Base-by-base conservation (phyloP, 2,329 filamentous ascomycete species). In the Cadophora sp. region DNA sequence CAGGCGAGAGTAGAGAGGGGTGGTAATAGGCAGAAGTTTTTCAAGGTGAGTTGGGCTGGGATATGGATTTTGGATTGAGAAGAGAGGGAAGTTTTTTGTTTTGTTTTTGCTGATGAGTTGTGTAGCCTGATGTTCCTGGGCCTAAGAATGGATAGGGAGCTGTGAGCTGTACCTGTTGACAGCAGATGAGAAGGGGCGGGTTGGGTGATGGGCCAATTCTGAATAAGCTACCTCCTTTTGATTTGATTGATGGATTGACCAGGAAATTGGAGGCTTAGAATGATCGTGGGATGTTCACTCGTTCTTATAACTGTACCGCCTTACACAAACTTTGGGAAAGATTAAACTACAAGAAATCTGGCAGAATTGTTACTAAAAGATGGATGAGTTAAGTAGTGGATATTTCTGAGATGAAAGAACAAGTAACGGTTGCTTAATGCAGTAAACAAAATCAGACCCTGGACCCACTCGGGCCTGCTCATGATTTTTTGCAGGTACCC, bases 21-120 rank as follows among this genome's bases (percentile, higher is more conserved):
- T 18, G 59, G 24, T 18, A 61, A 61, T 14, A 61, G n/a, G 43
- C 59, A 61, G 41, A 61, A 61, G 18, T 61, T 48, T 39, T 61
- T 61, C 27, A 61, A 48, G 27, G 58, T 47, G 20, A 58, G 55
- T 51, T 11, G 24, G 30, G 16, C 27, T 4, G 14, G 18, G 5
- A 22, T 39, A 39, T 56, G n/a, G 30, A 6, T n/a, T n/a, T n/a
- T n/a, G n/a, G n/a, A n/a, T n/a, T n/a, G n/a, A n/a, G n/a, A n/a
- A 27, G 16, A 36, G 16, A 16, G 22, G 27, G 16, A 27, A n/a
- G 53, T 33, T 33, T 53, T 16, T 22, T 53, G 24, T 30, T n/a
- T 53, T 39, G 36, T 39, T 39, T 6, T 30, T 30, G 43, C 43
- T 47, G 43, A 24, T 24, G 30, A 13, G 18, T 56, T 16, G 8